Percentiles rank a stretch among this genome's conserved stretches.
Evolutionary conservation across 352 stramenopile species (phyloP).

Genomic region (Phytophthora pistaciae): DNA sequence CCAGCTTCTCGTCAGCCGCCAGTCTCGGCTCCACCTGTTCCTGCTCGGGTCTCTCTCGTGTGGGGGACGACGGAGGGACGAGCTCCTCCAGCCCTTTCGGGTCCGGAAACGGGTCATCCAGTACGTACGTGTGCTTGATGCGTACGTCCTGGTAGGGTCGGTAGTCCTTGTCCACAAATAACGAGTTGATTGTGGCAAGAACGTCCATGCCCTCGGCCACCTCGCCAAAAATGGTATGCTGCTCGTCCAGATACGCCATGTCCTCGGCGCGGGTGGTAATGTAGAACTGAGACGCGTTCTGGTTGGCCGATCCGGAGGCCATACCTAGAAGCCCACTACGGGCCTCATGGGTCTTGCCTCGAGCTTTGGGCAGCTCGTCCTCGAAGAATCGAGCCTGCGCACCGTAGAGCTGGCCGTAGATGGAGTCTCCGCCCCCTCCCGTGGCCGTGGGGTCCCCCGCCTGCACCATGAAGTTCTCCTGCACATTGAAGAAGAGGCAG

Average conservation of each 20-base stretch:
- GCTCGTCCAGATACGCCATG: conserved; percentile 92
- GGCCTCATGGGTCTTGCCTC: conserved; percentile 57
- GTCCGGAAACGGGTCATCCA: conserved; percentile 89
- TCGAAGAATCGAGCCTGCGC: conserved; percentile 80
- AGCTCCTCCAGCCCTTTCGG: conserved; percentile 60
- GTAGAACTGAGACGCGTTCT: conserved; percentile 96
- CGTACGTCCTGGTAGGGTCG: conserved; percentile 98
- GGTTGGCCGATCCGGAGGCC: conserved; percentile 81
- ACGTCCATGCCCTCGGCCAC: conserved; percentile 96
- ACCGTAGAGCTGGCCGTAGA: conserved; percentile 95
- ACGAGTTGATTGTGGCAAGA: conserved; percentile 93
- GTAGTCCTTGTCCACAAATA: conserved; percentile 96
- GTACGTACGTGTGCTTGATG: conserved; percentile 94
- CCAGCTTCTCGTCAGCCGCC: conserved; percentile 87
- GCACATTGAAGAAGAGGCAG: conserved; percentile 96
- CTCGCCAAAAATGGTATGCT: conserved; percentile 94
- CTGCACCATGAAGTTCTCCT: conserved; percentile 96
- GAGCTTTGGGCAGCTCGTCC: conserved; percentile 66
- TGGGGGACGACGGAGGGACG: conserved; percentile 88
- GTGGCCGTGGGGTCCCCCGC: conserved; percentile 92
- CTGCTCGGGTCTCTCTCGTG: conserved; percentile 88
- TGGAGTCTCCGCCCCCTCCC: conserved; percentile 94
- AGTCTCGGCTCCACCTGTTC: conserved; percentile 94
- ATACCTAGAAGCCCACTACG: conserved; percentile 82
- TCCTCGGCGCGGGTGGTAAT: conserved; percentile 94